A percentile compares a stretch with the other conserved stretches of the same genome.
Conservation (phyloP, 106 monocot species). For the Dendrobium chrysotoxum region DNA sequence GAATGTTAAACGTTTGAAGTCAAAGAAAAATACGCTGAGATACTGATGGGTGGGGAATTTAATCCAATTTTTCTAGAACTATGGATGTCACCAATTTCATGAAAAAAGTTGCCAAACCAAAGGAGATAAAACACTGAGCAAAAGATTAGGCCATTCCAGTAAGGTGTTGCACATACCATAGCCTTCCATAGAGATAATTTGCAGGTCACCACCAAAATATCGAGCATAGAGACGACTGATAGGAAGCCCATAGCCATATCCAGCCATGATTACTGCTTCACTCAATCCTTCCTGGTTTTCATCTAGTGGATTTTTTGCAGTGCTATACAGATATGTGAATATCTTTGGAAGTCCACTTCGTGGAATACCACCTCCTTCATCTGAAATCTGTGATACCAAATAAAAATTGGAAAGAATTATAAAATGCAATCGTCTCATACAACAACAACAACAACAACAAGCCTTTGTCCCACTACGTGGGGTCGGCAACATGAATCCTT, state of each 20-base stretch:
- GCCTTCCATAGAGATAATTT: constrained; percentile 99
- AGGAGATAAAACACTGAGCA: background rate
- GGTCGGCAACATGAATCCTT: too few species aligned
- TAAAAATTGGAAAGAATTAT: background rate
- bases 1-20: too few species aligned
- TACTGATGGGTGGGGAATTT: background rate
- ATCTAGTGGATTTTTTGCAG: constrained; percentile 71
- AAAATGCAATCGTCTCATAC: background rate
- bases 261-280: constrained; percentile 79
- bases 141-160: background rate
- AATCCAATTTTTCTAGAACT: background rate
- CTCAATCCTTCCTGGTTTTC: constrained; percentile 34
- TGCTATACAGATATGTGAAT: constrained; percentile 93
- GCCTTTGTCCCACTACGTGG: too few species aligned
- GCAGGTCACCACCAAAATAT: constrained; percentile 97
- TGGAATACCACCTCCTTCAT: constrained; percentile 98
- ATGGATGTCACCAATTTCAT: background rate
- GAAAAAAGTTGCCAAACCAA: background rate
- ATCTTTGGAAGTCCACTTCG: constrained; percentile 94
- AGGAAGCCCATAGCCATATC: constrained; percentile 92
- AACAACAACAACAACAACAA: too few species aligned
- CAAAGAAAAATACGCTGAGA: too few species aligned
- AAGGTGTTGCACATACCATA: constrained; percentile 51
- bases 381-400: constrained; percentile 53
- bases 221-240: constrained; percentile 99